Percentiles rank a stretch among this genome's conserved stretches.
Evolutionary conservation across 192 early-diverging fungal species (phyloP).

Genomic region (Rhizoclosmatium sp.): DNA sequence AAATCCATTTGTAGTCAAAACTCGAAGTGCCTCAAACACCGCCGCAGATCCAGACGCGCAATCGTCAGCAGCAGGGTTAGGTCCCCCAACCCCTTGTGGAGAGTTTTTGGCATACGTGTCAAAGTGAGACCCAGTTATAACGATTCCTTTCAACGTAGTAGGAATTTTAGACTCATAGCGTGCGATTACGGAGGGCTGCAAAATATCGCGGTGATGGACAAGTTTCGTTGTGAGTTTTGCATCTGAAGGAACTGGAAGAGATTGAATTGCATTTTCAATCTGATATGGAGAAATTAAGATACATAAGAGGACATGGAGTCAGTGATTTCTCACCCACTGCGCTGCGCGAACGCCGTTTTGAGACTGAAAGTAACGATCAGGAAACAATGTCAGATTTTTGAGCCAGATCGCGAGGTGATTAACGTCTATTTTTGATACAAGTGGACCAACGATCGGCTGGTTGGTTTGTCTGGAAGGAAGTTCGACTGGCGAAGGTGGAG

Average conservation of each 20-base stretch:
- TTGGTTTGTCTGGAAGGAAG: neutral
- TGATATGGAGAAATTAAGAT: neutral
- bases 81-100: conserved; percentile 2
- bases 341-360: conserved; percentile 38
- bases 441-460: conserved; percentile 21
- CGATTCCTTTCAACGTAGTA: conserved; percentile 10
- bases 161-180: conserved; percentile 17
- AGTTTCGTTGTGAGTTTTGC: conserved; percentile 25
- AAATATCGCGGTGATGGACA: conserved; percentile 17
- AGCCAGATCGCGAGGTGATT: conserved; percentile 16
- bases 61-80: conserved; percentile 42
- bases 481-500: neutral
- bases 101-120: neutral
- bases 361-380: conserved; percentile 38
- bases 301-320: neutral
- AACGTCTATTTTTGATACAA: conserved; percentile 16
- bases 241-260: conserved; percentile 4
- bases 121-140: conserved; percentile 14
- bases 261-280: neutral
- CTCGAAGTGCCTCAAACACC: conserved; percentile 75
- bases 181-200: conserved; percentile 44
- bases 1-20: conserved; percentile 68
- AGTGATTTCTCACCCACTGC: conserved; percentile 20
- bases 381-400: conserved; percentile 27
- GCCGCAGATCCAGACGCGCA: conserved; percentile 38